Percentiles rank a stretch among this genome's conserved stretches.
Evolutionary conservation across 768 basidiomycete species (phyloP).

Genomic region (Suillus spraguei): DNA sequence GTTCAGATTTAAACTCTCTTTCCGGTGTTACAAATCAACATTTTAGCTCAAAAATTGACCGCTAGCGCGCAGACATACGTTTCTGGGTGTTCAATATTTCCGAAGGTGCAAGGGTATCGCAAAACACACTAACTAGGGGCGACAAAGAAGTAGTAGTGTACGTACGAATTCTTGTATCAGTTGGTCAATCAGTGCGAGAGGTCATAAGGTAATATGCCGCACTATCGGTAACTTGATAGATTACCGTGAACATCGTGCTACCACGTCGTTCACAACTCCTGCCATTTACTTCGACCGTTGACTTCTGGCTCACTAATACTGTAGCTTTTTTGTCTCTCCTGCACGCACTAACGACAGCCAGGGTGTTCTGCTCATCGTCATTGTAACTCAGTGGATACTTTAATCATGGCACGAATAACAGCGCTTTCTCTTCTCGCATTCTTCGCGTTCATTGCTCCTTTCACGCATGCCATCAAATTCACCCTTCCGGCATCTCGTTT

Average conservation of each 20-base stretch:
- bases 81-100: neutral
- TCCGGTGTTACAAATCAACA: neutral
- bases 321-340: neutral
- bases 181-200: neutral
- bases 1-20: too few relatives aligned
- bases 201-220: too few relatives aligned
- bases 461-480: constrained; percentile 80
- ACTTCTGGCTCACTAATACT: neutral
- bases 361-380: neutral
- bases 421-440: constrained; percentile 28
- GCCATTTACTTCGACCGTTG: neutral
- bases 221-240: neutral
- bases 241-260: neutral
- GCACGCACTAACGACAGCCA: neutral
- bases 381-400: neutral
- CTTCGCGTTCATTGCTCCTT: constrained; percentile 28
- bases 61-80: neutral
- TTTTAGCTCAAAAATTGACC: neutral
- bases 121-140: neutral
- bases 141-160: neutral
- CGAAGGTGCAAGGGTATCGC: neutral
- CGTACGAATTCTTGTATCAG: neutral
- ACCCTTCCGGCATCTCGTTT: constrained; percentile 68
- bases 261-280: neutral
- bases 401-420: constrained; percentile 3